Base-by-base conservation (phyloP, 306 rosid genomes). In the Vigna nakashimae region DNA sequence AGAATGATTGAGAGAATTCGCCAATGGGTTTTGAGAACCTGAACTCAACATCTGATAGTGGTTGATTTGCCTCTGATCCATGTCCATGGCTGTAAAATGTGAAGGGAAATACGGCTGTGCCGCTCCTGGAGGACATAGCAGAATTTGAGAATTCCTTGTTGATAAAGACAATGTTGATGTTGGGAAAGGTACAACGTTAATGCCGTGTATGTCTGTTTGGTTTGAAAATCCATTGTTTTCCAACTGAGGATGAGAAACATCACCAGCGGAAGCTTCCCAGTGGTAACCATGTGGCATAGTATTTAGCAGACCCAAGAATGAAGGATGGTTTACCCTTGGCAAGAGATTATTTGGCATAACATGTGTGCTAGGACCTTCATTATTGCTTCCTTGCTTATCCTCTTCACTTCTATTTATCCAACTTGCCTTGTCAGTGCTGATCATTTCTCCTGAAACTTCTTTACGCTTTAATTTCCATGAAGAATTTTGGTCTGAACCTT, bases 141-240 rank as follows among this genome's bases (percentile, higher is more conserved):
- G 17, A 56, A 80, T 80, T 46, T 88, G 91, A 76, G 91, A 84
- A 78, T 63, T 72, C 63, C 90, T 89, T 45, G 91, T 85, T 63
- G 94, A 86, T 68, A 91, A 83, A 55, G 98, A 88, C 83, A 86
- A 83, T 3, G 91, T 67, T 69, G 97, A 88, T 48, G 67, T 15
- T 30, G 93, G 88, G 62, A 87, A 75, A 67, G 89, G 65, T 46
- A 84, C 49, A 30, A 79, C 52, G 56, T 45, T 67, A 67, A 13
- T 71, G 82, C 63, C 80, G 14, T 84, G 90, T 26, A 50, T 18
- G 18, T 90, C 87, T 58, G 79, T 15, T 80, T 90, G 84, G 51
- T 48, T 80, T 38, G 67, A 32, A 14, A 82, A 70, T 52, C 78
- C 85, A 53, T 64, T 80, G 82, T 80, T 76, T 80, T 69, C 80